phyloP scores from a whole-genome alignment of 2,329 filamentous ascomycete genomes.

The Rutstroemia sp. region DNA sequence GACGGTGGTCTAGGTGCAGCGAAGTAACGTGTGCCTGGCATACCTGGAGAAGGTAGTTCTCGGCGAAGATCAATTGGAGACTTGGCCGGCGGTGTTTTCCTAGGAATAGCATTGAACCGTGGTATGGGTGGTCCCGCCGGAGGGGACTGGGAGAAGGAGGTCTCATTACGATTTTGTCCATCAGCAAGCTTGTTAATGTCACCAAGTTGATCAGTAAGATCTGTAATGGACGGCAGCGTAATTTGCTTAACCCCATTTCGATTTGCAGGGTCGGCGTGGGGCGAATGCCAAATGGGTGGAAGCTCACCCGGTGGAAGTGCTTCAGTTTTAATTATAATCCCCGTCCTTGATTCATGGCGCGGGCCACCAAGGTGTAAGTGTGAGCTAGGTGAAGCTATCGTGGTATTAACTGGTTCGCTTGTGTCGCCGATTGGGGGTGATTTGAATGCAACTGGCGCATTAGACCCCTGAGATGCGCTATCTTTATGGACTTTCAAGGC shows the following conservation, averaged over 20 bases:
- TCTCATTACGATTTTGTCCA: slow-evolving; percentile 12
- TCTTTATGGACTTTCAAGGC: slow-evolving; percentile 3
- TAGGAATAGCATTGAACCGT: slow-evolving; percentile 17
- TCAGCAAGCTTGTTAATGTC: slow-evolving; percentile 25
- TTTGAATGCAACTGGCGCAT: not conserved
- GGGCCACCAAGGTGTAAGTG: not conserved
- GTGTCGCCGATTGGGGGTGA: not conserved
- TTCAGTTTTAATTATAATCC: not conserved
- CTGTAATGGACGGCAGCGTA: slow-evolving; percentile 23
- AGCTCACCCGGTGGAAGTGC: slow-evolving; percentile 19
- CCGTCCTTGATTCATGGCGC: not conserved
- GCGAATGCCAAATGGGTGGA: slow-evolving; percentile 25
- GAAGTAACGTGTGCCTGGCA: slow-evolving; percentile 12
- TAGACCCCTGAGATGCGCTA: not conserved
- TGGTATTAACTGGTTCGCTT: not conserved
- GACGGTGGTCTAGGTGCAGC: slow-evolving; percentile 19
- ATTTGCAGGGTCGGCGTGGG: slow-evolving; percentile 22
- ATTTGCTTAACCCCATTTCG: slow-evolving; percentile 20
- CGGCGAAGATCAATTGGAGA: slow-evolving; percentile 33
- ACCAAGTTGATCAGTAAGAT: slow-evolving; percentile 23
- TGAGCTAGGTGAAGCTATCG: not conserved
- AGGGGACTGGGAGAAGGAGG: slow-evolving; percentile 25
- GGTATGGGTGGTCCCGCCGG: slow-evolving; percentile 18
- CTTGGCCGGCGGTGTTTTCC: slow-evolving; percentile 25
- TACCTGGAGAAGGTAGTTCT: slow-evolving; percentile 33